These are phyloP conservation scores for Neolentinus lepideus DNA, from an alignment of 1,284 basidiomycete genomes.

Conservation along the genomic window DNA sequence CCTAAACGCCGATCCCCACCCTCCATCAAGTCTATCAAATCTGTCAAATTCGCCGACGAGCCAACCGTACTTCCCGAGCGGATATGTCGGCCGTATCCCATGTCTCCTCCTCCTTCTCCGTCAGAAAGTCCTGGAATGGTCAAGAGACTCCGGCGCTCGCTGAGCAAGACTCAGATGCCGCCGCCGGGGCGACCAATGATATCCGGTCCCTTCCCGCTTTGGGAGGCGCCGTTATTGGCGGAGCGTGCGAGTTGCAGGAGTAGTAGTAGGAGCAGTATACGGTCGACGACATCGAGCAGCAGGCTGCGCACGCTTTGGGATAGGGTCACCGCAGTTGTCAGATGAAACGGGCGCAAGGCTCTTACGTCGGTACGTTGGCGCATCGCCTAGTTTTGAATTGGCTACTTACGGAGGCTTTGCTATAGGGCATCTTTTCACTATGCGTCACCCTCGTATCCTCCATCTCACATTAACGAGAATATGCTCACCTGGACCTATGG, in stretches of 20 bases:
- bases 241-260: background rate
- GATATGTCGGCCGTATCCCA: background rate
- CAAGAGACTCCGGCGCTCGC: conserved; percentile 15
- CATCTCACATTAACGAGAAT: background rate
- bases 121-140: conserved; percentile 9
- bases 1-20: conserved; percentile 26
- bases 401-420: background rate
- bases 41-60: conserved; percentile 6
- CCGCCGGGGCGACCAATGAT: conserved; percentile 22
- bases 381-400: background rate
- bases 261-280: background rate
- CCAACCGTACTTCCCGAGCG: background rate
- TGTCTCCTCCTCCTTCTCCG: conserved; percentile 11
- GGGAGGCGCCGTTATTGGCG: conserved; percentile 15
- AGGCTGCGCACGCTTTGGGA: background rate
- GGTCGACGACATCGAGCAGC: background rate
- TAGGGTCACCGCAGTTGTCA: background rate
- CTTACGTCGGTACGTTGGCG: background rate
- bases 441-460: background rate
- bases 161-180: conserved; percentile 13
- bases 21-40: conserved; percentile 29
- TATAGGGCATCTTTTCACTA: background rate
- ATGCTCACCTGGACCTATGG: background rate
- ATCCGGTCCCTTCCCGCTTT: conserved; percentile 27
- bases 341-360: background rate